Evolutionary conservation across 225 moss, liverwort and hornwort species (phyloP).

Genomic region (Sphagnum contortum): DNA sequence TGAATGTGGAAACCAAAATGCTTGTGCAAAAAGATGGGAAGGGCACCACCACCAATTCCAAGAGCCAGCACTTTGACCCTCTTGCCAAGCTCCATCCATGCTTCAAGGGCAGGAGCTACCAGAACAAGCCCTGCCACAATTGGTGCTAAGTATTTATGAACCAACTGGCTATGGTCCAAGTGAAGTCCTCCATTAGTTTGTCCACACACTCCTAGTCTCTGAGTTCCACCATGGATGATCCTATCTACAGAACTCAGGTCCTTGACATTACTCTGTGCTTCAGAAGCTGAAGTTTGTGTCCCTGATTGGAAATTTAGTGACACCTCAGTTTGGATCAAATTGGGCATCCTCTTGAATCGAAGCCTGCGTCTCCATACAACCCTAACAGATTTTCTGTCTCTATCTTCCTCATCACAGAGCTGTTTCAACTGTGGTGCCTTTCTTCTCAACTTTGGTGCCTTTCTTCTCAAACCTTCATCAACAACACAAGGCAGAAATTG

Average conservation of each 20-base stretch:
- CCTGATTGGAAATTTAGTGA: constrained; percentile 12
- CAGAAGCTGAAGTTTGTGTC: background rate
- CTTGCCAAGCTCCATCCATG: constrained; percentile 22
- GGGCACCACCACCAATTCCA: constrained; percentile 93
- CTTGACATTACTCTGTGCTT: background rate
- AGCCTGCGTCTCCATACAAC: constrained; percentile 61
- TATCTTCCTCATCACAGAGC: background rate
- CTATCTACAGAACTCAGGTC: no score
- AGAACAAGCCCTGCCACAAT: constrained; percentile 86
- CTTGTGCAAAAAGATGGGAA: constrained; percentile 74
- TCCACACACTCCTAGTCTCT: background rate
- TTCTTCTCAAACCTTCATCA: background rate
- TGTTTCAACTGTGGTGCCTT: background rate
- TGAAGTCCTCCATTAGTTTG: constrained; percentile 7
- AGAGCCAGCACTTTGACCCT: constrained; percentile 52
- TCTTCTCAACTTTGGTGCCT: background rate
- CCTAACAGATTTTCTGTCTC: background rate
- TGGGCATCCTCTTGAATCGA: constrained; percentile 86
- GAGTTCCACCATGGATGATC: no score
- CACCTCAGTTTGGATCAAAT: constrained; percentile 89
- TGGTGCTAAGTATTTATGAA: constrained; percentile 85
- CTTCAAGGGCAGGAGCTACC: constrained; percentile 53
- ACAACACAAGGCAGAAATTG: no score
- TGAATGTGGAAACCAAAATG: constrained; percentile 69
- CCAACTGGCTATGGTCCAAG: constrained; percentile 64